Percentiles rank a stretch among this genome's conserved stretches.
These are phyloP conservation scores for Podaxis carcinomalis DNA, from an alignment of 768 basidiomycete genomes.

Conservation along the genomic window DNA sequence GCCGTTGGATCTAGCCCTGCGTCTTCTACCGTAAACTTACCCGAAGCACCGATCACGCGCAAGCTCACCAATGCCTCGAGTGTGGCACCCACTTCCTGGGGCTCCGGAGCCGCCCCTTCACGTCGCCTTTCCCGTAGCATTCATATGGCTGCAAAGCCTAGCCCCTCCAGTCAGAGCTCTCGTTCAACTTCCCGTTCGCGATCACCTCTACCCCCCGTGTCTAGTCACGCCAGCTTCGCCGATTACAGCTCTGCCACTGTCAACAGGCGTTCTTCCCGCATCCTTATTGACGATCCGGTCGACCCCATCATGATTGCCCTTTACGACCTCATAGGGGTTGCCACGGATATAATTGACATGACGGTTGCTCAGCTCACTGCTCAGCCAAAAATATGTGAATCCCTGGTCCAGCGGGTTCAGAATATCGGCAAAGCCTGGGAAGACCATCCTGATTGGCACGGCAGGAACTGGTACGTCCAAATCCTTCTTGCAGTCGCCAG, in stretches of 20 bases:
- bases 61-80: conserved; percentile 46
- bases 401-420: conserved; percentile 88
- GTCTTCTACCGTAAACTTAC: conserved; percentile 54
- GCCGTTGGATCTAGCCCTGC: conserved; percentile 56
- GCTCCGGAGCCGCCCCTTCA: conserved; percentile 51
- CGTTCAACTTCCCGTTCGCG: conserved; percentile 94
- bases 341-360: conserved; percentile 92
- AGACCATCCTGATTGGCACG: conserved; percentile 97
- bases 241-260: conserved; percentile 47
- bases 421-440: conserved; percentile 94
- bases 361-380: conserved; percentile 81
- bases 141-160: conserved; percentile 64
- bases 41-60: conserved; percentile 62
- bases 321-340: conserved; percentile 89
- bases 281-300: conserved; percentile 78
- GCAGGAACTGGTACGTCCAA: conserved; percentile 97
- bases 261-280: conserved; percentile 76
- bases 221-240: conserved; percentile 62
- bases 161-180: conserved; percentile 78
- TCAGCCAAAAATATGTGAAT: conserved; percentile 79
- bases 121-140: conserved; percentile 84
- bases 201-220: conserved; percentile 78
- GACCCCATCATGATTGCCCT: conserved; percentile 88
- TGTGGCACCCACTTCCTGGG: conserved; percentile 50
- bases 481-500: conserved; percentile 93